Evolutionary conservation across 306 rosid species (phyloP).

Genomic region (Castanea mollissima): DNA sequence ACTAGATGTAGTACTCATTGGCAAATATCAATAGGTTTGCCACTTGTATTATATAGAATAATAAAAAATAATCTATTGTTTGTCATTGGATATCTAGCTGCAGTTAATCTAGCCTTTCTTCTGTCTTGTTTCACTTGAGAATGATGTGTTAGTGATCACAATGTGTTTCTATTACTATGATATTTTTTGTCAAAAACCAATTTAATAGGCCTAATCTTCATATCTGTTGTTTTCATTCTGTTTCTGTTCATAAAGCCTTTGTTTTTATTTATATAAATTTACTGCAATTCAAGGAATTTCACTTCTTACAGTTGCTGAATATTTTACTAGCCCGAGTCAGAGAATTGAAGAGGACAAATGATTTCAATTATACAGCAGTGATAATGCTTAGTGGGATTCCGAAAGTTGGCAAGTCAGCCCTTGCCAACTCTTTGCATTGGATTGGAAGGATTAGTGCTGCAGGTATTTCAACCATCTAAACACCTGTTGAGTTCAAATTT

Average conservation of each 20-base stretch:
- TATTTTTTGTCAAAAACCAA: not conserved
- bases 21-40: not conserved
- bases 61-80: not conserved
- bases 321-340: slow-evolving; percentile 65
- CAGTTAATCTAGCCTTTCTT: not conserved
- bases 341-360: slow-evolving; percentile 47
- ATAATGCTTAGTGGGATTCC: slow-evolving; percentile 78
- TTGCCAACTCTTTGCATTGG: slow-evolving; percentile 55
- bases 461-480: too few species aligned
- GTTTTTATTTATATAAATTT: not conserved
- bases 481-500: too few species aligned
- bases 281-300: not conserved
- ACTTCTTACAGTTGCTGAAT: slow-evolving; percentile 57
- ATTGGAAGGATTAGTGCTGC: too few species aligned
- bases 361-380: slow-evolving; percentile 52
- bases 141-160: not conserved
- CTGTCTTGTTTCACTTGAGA: not conserved
- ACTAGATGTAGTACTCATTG: not conserved
- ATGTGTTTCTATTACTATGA: not conserved
- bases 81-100: not conserved
- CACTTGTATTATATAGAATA: not conserved
- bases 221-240: not conserved
- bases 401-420: slow-evolving; percentile 87
- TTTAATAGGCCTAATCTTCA: not conserved
- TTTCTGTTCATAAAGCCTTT: not conserved